Percentiles rank a stretch among this genome's conserved stretches.
These are phyloP conservation scores for Coleophoma cylindrospora DNA, from an alignment of 2,329 filamentous ascomycete species.

Conservation along the genomic window DNA sequence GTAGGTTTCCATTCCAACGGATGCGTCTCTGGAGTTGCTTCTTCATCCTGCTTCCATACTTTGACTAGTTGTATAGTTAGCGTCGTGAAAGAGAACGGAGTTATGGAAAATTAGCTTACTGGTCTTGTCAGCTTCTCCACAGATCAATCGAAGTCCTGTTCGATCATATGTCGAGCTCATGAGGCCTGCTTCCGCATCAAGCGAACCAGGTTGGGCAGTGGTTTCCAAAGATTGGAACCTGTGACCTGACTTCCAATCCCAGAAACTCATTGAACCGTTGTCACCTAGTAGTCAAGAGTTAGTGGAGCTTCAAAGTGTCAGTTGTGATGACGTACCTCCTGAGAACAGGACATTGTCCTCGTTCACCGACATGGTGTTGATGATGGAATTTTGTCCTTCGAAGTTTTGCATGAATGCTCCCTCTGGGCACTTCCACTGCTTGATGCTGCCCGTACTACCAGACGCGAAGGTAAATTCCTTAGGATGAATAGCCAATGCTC, in stretches of 20 bases:
- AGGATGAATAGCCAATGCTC: constrained; percentile 78
- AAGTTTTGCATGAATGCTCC: constrained; percentile 99
- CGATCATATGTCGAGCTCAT: constrained; percentile 92
- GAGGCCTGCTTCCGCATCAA: constrained; percentile 91
- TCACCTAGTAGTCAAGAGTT: constrained; percentile 43
- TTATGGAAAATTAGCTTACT: constrained; percentile 40
- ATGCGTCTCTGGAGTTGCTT: constrained; percentile 85
- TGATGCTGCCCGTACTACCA: constrained; percentile 88
- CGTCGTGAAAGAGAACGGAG: background rate
- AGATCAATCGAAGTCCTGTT: constrained; percentile 84
- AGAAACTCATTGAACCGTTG: constrained; percentile 95
- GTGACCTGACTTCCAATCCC: constrained; percentile 98
- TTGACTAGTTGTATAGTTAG: constrained; percentile 55
- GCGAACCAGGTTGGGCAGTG: constrained; percentile 85
- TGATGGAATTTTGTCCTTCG: constrained; percentile 91
- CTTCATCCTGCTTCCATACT: constrained; percentile 92
- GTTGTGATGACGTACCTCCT: constrained; percentile 45
- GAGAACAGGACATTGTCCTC: constrained; percentile 94
- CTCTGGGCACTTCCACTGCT: constrained; percentile 99
- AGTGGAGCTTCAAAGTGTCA: background rate
- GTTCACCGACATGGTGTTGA: constrained; percentile 91
- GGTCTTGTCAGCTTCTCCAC: constrained; percentile 94
- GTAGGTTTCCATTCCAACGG: constrained; percentile 90
- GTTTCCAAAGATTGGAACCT: constrained; percentile 87
- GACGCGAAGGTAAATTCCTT: constrained; percentile 95